Evolutionary conservation across 352 stramenopile species (phyloP).

Genomic region (Labyrinthula sp.): DNA sequence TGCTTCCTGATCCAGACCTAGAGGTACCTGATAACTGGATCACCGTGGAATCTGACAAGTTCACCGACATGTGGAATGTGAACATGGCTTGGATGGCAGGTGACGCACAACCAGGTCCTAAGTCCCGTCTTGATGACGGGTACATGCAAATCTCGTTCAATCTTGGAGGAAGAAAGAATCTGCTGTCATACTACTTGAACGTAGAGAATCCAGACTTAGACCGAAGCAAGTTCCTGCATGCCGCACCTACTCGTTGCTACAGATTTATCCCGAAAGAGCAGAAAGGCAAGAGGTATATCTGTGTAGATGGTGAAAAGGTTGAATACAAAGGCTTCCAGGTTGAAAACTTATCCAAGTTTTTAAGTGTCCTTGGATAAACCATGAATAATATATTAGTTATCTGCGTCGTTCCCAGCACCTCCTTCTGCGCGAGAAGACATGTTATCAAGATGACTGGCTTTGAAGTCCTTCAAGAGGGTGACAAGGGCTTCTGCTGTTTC

Average conservation of each 20-base stretch:
- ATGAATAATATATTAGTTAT: too few species aligned
- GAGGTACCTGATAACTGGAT: slow-evolving; percentile 4
- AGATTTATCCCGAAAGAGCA: slow-evolving; percentile 7
- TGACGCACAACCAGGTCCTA: background rate
- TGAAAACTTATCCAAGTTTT: slow-evolving; percentile 20
- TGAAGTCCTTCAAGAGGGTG: too few species aligned
- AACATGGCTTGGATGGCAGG: slow-evolving; percentile 18
- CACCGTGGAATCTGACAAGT: slow-evolving; percentile 4
- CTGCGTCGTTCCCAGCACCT: too few species aligned
- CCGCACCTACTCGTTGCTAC: slow-evolving; percentile 5
- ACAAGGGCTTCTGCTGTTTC: too few species aligned
- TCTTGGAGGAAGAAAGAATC: slow-evolving; percentile 2
- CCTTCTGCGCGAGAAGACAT: too few species aligned
- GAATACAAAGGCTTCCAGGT: slow-evolving; percentile 17
- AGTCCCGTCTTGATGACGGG: slow-evolving; percentile 5
- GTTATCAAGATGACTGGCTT: too few species aligned
- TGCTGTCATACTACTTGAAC: slow-evolving; percentile 1
- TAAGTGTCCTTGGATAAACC: slow-evolving; percentile 12
- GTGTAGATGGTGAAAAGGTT: slow-evolving; percentile 14
- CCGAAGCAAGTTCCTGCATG: slow-evolving; percentile 2
- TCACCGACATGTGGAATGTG: slow-evolving; percentile 22
- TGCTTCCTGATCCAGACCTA: background rate
- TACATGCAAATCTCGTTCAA: slow-evolving; percentile 11
- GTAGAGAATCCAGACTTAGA: slow-evolving; percentile 1
- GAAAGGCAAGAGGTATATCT: slow-evolving; percentile 8